phyloP scores from a whole-genome alignment of 768 basidiomycete genomes.

The Pleurotus platypus region DNA sequence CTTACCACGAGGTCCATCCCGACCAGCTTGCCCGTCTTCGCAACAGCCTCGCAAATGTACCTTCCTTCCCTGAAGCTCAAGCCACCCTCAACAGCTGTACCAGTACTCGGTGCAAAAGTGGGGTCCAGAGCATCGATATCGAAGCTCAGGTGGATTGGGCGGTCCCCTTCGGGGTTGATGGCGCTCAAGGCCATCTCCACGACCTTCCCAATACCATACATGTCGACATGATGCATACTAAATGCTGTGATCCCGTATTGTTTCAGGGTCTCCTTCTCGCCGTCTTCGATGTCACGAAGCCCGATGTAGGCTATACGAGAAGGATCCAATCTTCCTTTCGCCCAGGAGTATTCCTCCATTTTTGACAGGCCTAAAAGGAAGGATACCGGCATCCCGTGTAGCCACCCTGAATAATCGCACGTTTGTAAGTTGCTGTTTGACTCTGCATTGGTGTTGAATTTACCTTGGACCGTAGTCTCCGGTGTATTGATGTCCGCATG shows the following conservation, averaged over 20 bases:
- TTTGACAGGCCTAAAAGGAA: constrained; percentile 56
- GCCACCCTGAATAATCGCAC: constrained; percentile 47
- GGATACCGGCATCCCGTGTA: constrained; percentile 80
- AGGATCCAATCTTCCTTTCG: constrained; percentile 45
- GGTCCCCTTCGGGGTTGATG: constrained; percentile 61
- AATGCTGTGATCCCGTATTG: constrained; percentile 56
- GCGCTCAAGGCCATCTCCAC: constrained; percentile 77
- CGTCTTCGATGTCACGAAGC: constrained; percentile 68
- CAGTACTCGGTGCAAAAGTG: constrained; percentile 69
- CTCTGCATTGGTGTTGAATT: constrained; percentile 11
- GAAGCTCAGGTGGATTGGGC: constrained; percentile 73
- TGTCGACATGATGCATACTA: constrained; percentile 67
- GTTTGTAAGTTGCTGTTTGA: not conserved
- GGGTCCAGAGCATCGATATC: constrained; percentile 79
- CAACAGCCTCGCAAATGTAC: constrained; percentile 72
- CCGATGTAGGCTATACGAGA: constrained; percentile 72
- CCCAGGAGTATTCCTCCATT: constrained; percentile 18
- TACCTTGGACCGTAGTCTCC: constrained; percentile 54
- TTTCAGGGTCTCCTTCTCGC: constrained; percentile 65
- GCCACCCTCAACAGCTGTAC: constrained; percentile 72
- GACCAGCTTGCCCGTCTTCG: constrained; percentile 73
- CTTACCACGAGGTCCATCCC: constrained; percentile 73
- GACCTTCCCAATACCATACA: constrained; percentile 69
- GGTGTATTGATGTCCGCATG: constrained; percentile 81
- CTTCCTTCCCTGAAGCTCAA: constrained; percentile 81